Conservation (phyloP, 1,284 basidiomycete genomes). For the Athelia psychrophila region DNA sequence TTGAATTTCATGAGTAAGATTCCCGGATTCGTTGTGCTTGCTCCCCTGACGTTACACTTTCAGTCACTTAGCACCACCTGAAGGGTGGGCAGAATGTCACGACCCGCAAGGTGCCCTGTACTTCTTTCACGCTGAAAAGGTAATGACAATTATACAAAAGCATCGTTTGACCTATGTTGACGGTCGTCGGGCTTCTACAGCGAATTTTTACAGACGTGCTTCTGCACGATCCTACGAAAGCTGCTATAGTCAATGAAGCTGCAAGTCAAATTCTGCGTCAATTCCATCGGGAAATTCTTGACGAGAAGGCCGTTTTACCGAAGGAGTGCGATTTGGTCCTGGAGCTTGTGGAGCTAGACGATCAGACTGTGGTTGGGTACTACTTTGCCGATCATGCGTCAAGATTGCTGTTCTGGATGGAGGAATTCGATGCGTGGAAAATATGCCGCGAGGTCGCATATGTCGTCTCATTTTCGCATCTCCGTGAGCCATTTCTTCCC, state of each 20-base stretch:
- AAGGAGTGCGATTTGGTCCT: not conserved
- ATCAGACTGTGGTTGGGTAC: not conserved
- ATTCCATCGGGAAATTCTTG: not conserved
- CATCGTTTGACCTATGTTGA: not conserved
- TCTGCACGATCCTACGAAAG: not conserved
- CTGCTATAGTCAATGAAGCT: not conserved
- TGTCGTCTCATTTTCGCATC: not conserved
- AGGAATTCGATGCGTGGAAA: not conserved
- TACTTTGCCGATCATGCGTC: not conserved
- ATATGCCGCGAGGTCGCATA: not conserved
- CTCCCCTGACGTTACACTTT: too few species aligned
- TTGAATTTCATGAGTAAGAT: not conserved
- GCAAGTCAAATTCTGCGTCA: not conserved
- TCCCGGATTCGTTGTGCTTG: not conserved
- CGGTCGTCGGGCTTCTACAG: not conserved
- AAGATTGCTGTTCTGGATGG: constrained; percentile 1
- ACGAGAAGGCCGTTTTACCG: not conserved
- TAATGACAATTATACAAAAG: too few species aligned
- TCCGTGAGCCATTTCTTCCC: not conserved
- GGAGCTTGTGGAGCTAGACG: not conserved
- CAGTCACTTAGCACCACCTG: too few species aligned
- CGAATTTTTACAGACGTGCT: not conserved
- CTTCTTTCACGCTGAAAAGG: not conserved
- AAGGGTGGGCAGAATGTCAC: not conserved
- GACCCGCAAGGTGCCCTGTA: not conserved